Evolutionary conservation across 805 yeast species (phyloP).

Genomic region (Cyberlindnera xishuangbannaensis): DNA sequence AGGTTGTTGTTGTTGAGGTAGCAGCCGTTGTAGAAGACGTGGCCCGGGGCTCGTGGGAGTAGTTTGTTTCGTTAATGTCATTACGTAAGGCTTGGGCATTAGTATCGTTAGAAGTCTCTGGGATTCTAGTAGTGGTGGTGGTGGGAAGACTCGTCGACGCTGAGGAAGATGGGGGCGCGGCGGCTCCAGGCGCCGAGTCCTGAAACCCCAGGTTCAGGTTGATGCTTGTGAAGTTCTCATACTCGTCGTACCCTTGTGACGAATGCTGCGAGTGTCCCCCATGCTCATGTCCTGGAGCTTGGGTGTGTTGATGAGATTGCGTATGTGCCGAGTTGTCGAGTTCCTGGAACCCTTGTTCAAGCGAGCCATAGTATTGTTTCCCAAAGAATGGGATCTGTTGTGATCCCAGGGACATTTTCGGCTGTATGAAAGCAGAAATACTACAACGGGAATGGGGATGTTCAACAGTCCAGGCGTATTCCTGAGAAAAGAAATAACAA

Average conservation of each 20-base stretch:
- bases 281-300: neutral
- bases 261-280: slow-evolving; percentile 3
- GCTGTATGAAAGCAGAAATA: too few species aligned
- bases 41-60: neutral
- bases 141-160: too few species aligned
- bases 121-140: slow-evolving; percentile 8
- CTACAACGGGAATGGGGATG: too few species aligned
- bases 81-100: slow-evolving; percentile 1
- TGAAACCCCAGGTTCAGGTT: slow-evolving; percentile 15
- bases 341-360: slow-evolving; percentile 21
- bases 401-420: slow-evolving; percentile 22
- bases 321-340: slow-evolving; percentile 6
- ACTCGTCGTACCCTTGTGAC: slow-evolving; percentile 11
- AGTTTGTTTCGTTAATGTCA: too few species aligned
- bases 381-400: slow-evolving; percentile 15
- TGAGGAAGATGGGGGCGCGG: too few species aligned
- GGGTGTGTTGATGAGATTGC: slow-evolving; percentile 3
- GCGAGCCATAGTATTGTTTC: slow-evolving; percentile 18
- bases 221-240: slow-evolving; percentile 19
- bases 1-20: slow-evolving; percentile 1
- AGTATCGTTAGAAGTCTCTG: slow-evolving; percentile 3
- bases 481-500: too few species aligned
- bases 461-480: too few species aligned
- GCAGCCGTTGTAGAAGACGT: neutral
- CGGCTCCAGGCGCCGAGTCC: slow-evolving; percentile 1